Percentiles rank a stretch among this genome's conserved stretches.
Conservation (phyloP, 2,329 filamentous ascomycete genomes). For the Eutypa lata region DNA sequence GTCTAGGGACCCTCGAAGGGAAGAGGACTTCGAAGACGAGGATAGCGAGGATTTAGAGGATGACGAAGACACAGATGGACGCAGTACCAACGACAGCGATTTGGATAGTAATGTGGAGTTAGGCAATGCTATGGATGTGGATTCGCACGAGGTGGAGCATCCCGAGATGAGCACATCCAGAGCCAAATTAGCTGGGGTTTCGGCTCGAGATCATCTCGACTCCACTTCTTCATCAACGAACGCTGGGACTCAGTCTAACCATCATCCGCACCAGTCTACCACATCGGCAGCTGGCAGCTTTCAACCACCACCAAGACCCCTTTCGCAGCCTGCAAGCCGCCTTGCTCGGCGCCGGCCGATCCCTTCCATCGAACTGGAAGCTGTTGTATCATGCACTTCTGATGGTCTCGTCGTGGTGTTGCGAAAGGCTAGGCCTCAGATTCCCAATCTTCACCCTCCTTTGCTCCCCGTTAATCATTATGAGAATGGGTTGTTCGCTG, state of each 20-base stretch:
- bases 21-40: constrained; percentile 45
- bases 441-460: constrained; percentile 56
- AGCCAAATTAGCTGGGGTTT: constrained; percentile 31
- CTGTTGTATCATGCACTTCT: constrained; percentile 87
- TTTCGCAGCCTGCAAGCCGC: constrained; percentile 5
- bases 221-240: background rate
- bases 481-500: constrained; percentile 69
- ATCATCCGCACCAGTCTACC: constrained; percentile 17
- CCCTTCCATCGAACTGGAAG: constrained; percentile 69
- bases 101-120: constrained; percentile 45
- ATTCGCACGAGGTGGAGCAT: constrained; percentile 25
- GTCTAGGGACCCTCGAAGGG: constrained; percentile 70
- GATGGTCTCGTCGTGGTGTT: constrained; percentile 83
- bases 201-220: constrained; percentile 2
- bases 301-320: constrained; percentile 6
- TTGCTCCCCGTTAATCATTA: constrained; percentile 40
- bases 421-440: constrained; percentile 67
- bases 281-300: constrained; percentile 9
- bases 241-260: background rate
- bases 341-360: constrained; percentile 26
- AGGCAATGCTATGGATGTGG: constrained; percentile 39
- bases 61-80: constrained; percentile 40
- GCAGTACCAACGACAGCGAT: constrained; percentile 34
- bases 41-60: constrained; percentile 41
- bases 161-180: constrained; percentile 31